These are phyloP conservation scores for Gillenia trifoliata DNA, from an alignment of 306 rosid genomes.

Conservation along the genomic window DNA sequence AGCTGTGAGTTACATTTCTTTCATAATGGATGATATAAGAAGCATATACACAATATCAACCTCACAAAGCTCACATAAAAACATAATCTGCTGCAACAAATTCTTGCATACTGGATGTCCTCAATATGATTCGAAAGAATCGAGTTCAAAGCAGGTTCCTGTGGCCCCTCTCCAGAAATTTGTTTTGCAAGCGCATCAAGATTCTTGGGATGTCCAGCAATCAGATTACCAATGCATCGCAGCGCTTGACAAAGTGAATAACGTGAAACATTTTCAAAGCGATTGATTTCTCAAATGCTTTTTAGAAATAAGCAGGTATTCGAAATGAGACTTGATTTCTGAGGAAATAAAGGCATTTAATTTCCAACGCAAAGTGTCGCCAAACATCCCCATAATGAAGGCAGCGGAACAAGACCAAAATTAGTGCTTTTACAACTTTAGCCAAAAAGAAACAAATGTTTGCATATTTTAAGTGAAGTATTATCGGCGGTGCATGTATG, in stretches of 20 bases:
- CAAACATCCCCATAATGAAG: background rate
- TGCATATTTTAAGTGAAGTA: background rate
- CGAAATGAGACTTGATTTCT: background rate
- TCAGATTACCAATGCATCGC: constrained; percentile 75
- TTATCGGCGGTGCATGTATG: background rate
- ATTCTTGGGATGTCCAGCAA: constrained; percentile 77
- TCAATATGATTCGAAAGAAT: too few species aligned
- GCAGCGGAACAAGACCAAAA: too few species aligned
- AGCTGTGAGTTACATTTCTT: too few species aligned
- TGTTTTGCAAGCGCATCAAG: constrained; percentile 72
- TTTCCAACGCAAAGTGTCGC: background rate
- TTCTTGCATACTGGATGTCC: too few species aligned
- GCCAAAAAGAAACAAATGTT: background rate
- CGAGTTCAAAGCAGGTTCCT: constrained; percentile 86
- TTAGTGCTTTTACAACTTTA: background rate
- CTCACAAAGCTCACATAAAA: too few species aligned
- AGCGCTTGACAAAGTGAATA: constrained; percentile 48
- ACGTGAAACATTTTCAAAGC: constrained; percentile 16
- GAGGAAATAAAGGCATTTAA: background rate
- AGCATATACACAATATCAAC: too few species aligned
- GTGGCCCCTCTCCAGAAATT: constrained; percentile 80
- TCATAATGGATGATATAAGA: too few species aligned
- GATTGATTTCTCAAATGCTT: background rate
- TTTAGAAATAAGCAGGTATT: too few species aligned
- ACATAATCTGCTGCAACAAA: too few species aligned